Conservation (phyloP, 495 filamentous ascomycete species). For the Aspergillus hancockii region DNA sequence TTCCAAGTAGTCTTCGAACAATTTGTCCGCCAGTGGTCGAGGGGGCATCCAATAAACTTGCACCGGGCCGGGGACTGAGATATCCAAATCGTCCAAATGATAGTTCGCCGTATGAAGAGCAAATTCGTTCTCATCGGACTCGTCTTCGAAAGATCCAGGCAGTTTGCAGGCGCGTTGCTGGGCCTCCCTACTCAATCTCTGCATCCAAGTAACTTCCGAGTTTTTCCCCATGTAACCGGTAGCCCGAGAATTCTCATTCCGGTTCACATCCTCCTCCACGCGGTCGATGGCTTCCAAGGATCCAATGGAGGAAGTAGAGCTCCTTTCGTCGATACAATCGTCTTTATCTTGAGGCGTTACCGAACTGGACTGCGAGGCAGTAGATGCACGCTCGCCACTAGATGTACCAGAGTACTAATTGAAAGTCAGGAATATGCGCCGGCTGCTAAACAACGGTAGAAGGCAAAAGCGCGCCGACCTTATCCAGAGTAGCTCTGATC, state of each 20-base stretch:
- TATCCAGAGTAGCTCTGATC: conserved; percentile 43
- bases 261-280: conserved; percentile 62
- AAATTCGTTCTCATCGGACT: conserved; percentile 32
- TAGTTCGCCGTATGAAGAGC: conserved; percentile 52
- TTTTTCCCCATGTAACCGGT: conserved; percentile 68
- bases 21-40: conserved; percentile 50
- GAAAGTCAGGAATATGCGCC: not conserved
- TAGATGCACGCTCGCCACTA: conserved; percentile 28
- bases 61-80: conserved; percentile 48
- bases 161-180: conserved; percentile 36
- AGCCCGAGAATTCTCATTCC: conserved; percentile 46
- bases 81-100: conserved; percentile 58
- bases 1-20: conserved; percentile 58
- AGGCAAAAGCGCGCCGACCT: conserved; percentile 28
- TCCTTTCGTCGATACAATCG: conserved; percentile 27
- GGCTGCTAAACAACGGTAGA: not conserved
- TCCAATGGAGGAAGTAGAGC: conserved; percentile 54
- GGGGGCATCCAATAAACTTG: conserved; percentile 57
- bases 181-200: conserved; percentile 42
- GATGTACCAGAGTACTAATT: conserved; percentile 17
- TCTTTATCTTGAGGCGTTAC: conserved; percentile 38
- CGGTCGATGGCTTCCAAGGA: conserved; percentile 62
- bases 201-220: conserved; percentile 66
- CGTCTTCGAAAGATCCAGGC: conserved; percentile 33
- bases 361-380: conserved; percentile 33